Evolutionary conservation across 176 grass and related monocot species (phyloP).

Genomic region (Oryza meyeriana): DNA sequence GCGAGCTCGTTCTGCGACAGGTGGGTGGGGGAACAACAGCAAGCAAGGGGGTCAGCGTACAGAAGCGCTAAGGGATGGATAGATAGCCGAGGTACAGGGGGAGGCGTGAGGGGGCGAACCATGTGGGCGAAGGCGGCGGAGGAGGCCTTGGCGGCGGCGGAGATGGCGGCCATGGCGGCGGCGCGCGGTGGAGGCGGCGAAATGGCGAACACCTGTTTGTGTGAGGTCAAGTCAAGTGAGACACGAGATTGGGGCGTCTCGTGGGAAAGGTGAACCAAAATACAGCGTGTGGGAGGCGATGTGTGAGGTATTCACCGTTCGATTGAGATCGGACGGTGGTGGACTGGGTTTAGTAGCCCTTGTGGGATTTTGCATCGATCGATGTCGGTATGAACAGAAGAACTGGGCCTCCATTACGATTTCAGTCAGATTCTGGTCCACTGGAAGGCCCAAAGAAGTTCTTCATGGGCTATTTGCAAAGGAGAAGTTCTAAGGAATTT

Average conservation of each 20-base stretch:
- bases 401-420: background rate
- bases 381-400: too few relatives aligned
- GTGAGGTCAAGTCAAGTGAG: constrained; percentile 24
- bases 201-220: background rate
- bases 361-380: background rate
- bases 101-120: background rate
- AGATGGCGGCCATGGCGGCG: constrained; percentile 44
- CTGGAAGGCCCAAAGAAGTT: too few relatives aligned
- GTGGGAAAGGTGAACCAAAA: background rate
- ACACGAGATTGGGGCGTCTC: background rate
- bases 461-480: too few relatives aligned
- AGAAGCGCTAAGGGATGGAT: background rate
- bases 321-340: background rate
- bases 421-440: too few relatives aligned
- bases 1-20: constrained; percentile 60
- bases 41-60: background rate
- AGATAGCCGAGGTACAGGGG: rapidly evolving
- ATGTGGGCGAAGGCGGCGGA: constrained; percentile 37
- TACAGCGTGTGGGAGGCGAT: background rate
- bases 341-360: background rate
- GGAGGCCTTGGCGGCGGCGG: constrained; percentile 33
- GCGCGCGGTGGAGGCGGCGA: background rate
- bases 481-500: too few relatives aligned
- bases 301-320: background rate
- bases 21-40: background rate